phyloP scores from a whole-genome alignment of 371 early-diverging fungal genomes.

The Basidiobolus meristosporus region DNA sequence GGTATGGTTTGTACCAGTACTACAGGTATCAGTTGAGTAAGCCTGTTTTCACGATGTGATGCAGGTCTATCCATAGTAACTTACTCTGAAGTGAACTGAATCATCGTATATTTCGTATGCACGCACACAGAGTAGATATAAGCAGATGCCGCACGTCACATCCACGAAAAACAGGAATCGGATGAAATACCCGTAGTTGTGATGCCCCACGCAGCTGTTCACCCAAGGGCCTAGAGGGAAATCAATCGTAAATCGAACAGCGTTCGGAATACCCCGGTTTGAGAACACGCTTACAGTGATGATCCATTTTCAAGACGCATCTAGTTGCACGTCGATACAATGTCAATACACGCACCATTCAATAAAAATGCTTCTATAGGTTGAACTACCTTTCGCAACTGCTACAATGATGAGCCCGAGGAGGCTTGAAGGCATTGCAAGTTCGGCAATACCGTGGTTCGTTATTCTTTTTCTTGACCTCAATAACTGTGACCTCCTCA shows the following conservation, averaged over 20 bases:
- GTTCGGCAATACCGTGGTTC: conserved; percentile 57
- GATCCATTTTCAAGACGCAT: conserved; percentile 83
- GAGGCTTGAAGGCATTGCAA: conserved; percentile 60
- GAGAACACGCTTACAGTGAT: conserved; percentile 48
- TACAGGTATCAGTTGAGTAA: no score
- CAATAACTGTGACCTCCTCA: conserved; percentile 23
- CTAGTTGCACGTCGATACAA: conserved; percentile 2
- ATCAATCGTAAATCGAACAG: not conserved
- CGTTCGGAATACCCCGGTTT: not conserved
- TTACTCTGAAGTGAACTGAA: no score
- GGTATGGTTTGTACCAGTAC: no score
- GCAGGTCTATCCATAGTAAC: no score
- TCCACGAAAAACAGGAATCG: conserved; percentile 64
- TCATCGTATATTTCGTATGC: no score
- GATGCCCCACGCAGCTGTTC: conserved; percentile 87
- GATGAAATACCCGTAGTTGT: conserved; percentile 79
- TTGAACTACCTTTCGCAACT: conserved; percentile 42
- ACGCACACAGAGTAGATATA: no score
- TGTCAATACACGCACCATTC: no score
- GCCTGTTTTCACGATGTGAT: no score
- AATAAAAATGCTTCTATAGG: no score
- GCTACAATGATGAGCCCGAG: conserved; percentile 67
- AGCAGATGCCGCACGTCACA: no score
- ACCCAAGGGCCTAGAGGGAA: conserved; percentile 63
- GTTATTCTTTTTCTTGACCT: conserved; percentile 48